Percentiles rank a stretch among this genome's conserved stretches.
Evolutionary conservation across 192 early-diverging fungal species (phyloP).

Genomic region (Phlyctochytrium bullatum): DNA sequence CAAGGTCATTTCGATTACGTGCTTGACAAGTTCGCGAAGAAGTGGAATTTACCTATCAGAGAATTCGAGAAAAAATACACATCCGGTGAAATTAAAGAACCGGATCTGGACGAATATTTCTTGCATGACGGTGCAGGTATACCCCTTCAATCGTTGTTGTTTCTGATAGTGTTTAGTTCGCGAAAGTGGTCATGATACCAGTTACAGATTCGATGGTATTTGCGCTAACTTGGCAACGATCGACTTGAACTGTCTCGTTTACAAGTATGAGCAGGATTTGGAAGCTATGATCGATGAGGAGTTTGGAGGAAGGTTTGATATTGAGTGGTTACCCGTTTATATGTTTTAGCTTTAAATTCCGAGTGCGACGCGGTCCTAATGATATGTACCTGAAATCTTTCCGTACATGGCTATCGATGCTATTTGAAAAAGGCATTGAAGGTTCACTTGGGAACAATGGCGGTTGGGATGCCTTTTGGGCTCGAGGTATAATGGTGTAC

Average conservation of each 20-base stretch:
- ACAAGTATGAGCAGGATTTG: conserved; percentile 95
- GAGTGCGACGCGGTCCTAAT: conserved; percentile 42
- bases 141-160: not conserved
- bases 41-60: conserved; percentile 52
- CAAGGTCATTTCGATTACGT: conserved; percentile 65
- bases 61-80: conserved; percentile 77
- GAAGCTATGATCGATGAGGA: conserved; percentile 62
- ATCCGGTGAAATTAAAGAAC: conserved; percentile 64
- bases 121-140: conserved; percentile 88
- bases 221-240: conserved; percentile 91
- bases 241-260: conserved; percentile 89
- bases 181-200: conserved; percentile 96
- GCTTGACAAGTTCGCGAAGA: conserved; percentile 74
- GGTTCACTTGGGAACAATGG: conserved; percentile 33
- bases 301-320: conserved; percentile 37
- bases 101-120: conserved; percentile 91
- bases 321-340: not conserved
- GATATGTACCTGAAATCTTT: conserved; percentile 37
- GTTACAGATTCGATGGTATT: conserved; percentile 86
- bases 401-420: conserved; percentile 29
- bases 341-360: conserved; percentile 35
- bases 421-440: conserved; percentile 33
- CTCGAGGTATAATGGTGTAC: conserved; percentile 47
- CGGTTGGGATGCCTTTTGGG: conserved; percentile 52
- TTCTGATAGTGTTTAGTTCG: too few species aligned